phyloP scores from a whole-genome alignment of 495 filamentous ascomycete species.

The Penicillium flavigenum region DNA sequence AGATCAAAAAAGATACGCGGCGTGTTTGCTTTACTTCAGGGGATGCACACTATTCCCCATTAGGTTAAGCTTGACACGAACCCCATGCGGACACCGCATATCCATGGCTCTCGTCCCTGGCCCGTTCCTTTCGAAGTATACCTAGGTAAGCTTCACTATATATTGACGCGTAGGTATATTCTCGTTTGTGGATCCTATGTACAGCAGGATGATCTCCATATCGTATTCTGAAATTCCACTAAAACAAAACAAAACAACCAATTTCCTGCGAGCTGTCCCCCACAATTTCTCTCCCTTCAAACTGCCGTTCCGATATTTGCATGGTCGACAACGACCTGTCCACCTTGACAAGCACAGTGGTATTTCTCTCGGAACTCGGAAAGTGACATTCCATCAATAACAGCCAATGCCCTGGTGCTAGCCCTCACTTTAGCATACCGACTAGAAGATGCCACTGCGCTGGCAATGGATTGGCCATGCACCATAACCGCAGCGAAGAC shows the following conservation, averaged over 20 bases:
- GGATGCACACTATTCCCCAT: slow-evolving; percentile 27
- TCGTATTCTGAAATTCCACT: neutral
- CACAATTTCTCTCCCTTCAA: slow-evolving; percentile 13
- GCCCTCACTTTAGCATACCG: slow-evolving; percentile 74
- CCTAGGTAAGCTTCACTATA: neutral
- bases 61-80: slow-evolving; percentile 26
- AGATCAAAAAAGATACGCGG: slow-evolving; percentile 26
- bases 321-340: neutral
- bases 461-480: slow-evolving; percentile 65
- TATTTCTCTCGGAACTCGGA: slow-evolving; percentile 61
- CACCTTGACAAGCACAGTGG: slow-evolving; percentile 59
- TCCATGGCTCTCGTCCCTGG: neutral
- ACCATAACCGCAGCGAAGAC: slow-evolving; percentile 75
- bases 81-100: slow-evolving; percentile 24
- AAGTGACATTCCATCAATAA: slow-evolving; percentile 55
- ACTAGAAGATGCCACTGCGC: slow-evolving; percentile 59
- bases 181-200: neutral
- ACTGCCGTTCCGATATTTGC: slow-evolving; percentile 40
- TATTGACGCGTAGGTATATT: neutral
- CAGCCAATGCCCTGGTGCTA: slow-evolving; percentile 61
- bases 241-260: neutral
- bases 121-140: neutral
- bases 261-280: neutral
- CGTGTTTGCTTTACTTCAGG: slow-evolving; percentile 36
- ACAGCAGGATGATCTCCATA: neutral